Evolutionary conservation across 2,329 filamentous ascomycete species (phyloP), one percentile per base, ranked within the genome.

Genomic region (Elsinoe necatrix): DNA sequence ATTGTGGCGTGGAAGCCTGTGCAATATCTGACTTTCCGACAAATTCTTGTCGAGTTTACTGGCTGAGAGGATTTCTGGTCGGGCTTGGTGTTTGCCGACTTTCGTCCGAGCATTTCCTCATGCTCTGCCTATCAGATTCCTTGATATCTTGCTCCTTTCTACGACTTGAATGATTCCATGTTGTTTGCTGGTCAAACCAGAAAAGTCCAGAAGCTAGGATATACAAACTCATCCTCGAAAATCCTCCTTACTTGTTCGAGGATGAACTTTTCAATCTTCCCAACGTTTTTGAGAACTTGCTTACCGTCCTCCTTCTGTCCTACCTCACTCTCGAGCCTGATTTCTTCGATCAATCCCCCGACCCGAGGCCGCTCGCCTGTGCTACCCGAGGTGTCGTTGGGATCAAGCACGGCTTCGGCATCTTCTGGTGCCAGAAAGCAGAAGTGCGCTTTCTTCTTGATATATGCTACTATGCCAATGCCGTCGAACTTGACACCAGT

Each of bases 141-240:
- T n/a, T n/a, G n/a, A n/a, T n/a, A n/a, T n/a, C n/a, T n/a, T n/a
- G n/a, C n/a, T n/a, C n/a, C n/a, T n/a, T n/a, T n/a, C n/a, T n/a
- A n/a, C n/a, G n/a, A n/a, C n/a, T n/a, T n/a, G n/a, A n/a, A n/a
- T 9, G 27, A 29, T 9, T 29, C 27, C 27, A 29, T 29, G 27
- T 4, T 29, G 27, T 4, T 29, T 29, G 27, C 9, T 29, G 27
- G 9, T 73, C 72, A 95, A 43, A 97, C 85, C 65, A 98, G 75
- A 71, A 97, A 96, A 0, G 92, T 97, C 91, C 92, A 97, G 72
- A 95, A 97, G 71, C 91, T 96, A 43, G 93, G 93, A 73, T 95
- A 97, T 60, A 97, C 91, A 73, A 97, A 93, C 71, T 98, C 93
- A 68, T 97, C 93, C 72, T 98, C 93, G 67, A 98, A 97, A 64